A percentile compares a stretch with the other conserved stretches of the same genome.
Evolutionary conservation across 2,329 filamentous ascomycete species (phyloP).

Genomic region (Colletotrichum sp.): DNA sequence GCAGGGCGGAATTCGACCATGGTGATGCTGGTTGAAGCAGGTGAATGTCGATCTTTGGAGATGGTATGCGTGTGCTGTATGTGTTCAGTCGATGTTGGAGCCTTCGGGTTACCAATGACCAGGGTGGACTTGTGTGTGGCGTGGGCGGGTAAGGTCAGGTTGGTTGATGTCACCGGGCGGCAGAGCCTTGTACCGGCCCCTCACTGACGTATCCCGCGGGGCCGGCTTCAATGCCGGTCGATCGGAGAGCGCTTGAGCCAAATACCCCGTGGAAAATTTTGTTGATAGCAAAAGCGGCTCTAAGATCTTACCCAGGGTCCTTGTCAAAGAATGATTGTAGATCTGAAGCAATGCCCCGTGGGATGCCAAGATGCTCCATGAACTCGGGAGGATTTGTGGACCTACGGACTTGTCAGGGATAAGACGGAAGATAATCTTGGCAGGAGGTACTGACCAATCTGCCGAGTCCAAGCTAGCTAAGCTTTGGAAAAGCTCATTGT

Average conservation of each 20-base stretch:
- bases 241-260: neutral
- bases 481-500: neutral
- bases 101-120: neutral
- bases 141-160: neutral
- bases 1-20: neutral
- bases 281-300: neutral
- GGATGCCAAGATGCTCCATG: constrained; percentile 1
- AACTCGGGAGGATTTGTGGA: constrained; percentile 9
- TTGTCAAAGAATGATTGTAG: neutral
- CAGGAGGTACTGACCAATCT: neutral
- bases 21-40: neutral
- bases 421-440: neutral
- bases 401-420: neutral
- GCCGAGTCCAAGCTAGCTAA: neutral
- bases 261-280: neutral
- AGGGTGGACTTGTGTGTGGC: neutral
- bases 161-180: neutral
- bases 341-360: neutral
- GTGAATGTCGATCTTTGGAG: neutral
- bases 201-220: neutral
- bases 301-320: neutral
- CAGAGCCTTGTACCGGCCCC: neutral
- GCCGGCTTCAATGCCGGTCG: neutral
- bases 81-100: neutral
- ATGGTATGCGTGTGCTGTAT: neutral